phyloP scores from a whole-genome alignment of 2,329 filamentous ascomycete genomes.

The Cercospora beticola region DNA sequence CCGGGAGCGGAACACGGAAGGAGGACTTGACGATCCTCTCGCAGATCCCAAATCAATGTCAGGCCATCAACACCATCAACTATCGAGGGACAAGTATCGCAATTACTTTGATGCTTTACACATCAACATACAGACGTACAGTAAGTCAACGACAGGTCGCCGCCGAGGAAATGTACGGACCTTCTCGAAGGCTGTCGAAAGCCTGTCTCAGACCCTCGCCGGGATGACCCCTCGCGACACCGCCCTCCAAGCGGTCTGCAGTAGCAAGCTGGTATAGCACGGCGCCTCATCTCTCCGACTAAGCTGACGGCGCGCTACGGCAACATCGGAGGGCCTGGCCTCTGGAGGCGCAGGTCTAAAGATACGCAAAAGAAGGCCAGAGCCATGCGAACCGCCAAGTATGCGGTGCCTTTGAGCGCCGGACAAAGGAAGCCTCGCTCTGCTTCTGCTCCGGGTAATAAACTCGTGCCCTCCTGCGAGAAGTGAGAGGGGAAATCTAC shows the following conservation, averaged over 20 bases:
- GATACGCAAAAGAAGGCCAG: not conserved
- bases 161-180: not conserved
- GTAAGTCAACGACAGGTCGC: not conserved
- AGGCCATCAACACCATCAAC: not conserved
- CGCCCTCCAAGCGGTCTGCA: not conserved
- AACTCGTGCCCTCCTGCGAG: not conserved
- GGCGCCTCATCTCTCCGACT: not conserved
- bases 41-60: not conserved
- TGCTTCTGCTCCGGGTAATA: not conserved
- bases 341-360: not conserved
- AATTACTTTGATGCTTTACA: not conserved
- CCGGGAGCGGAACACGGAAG: not conserved
- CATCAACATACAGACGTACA: not conserved
- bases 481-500: not conserved
- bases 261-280: not conserved
- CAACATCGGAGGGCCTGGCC: not conserved
- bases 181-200: not conserved
- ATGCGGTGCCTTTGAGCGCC: not conserved
- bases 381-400: not conserved
- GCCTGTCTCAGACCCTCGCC: constrained; percentile 1
- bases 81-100: no score
- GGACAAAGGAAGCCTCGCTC: not conserved
- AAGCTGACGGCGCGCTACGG: not conserved
- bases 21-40: not conserved
- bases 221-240: constrained; percentile 3